Conservation (phyloP, 1,139 yeast genomes). For the Magnusiomyces sp. region DNA sequence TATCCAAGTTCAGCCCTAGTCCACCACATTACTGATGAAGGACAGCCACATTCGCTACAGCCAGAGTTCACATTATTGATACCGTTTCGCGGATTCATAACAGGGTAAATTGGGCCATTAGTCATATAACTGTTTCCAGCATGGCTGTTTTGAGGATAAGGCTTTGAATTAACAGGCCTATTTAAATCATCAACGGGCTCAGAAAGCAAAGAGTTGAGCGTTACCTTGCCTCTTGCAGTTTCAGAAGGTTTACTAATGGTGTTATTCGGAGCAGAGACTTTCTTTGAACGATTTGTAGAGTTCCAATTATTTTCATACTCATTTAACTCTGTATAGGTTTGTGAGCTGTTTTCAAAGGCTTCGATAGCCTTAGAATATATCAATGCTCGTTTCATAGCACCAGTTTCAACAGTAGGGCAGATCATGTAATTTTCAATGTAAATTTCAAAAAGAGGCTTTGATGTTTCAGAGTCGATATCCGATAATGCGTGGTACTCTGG, state of each 20-base stretch:
- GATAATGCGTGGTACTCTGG: slow-evolving; percentile 9
- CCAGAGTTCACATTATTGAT: not conserved
- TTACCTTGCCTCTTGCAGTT: not conserved
- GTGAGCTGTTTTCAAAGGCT: too few relatives aligned
- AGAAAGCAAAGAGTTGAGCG: too few relatives aligned
- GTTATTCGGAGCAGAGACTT: slow-evolving; percentile 9
- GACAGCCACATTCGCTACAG: slow-evolving; percentile 17
- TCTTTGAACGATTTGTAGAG: too few relatives aligned
- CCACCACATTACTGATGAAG: slow-evolving; percentile 19
- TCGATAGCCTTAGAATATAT: too few relatives aligned
- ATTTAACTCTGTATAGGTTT: too few relatives aligned
- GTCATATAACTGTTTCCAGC: too few relatives aligned
- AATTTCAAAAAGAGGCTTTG: slow-evolving; percentile 27
- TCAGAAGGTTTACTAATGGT: not conserved
- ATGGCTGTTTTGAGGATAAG: not conserved
- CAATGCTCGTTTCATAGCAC: slow-evolving; percentile 23
- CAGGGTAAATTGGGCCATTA: too few relatives aligned
- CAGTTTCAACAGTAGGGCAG: slow-evolving; percentile 18
- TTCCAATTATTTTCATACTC: too few relatives aligned
- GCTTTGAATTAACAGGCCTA: not conserved
- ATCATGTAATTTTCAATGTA: slow-evolving; percentile 26
- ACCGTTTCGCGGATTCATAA: too few relatives aligned
- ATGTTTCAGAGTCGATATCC: slow-evolving; percentile 20
- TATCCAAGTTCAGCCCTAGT: not conserved
- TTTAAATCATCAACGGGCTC: not conserved